Evolutionary conservation across 805 yeast species (phyloP).

Genomic region (Kluyveromyces wickerhamii): DNA sequence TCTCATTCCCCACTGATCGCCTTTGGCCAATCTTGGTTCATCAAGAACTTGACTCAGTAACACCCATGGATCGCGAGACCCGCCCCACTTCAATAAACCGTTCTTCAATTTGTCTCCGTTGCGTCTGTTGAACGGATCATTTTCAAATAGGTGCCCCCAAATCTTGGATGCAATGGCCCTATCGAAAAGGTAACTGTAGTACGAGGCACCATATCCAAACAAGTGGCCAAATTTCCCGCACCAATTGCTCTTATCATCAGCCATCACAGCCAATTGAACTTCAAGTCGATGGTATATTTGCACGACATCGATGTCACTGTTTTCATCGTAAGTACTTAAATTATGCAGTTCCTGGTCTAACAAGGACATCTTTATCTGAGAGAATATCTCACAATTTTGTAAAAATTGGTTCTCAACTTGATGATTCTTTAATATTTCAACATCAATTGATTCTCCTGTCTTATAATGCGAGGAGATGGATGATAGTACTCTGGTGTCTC

Average conservation of each 20-base stretch:
- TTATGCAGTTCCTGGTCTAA: constrained; percentile 75
- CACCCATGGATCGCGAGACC: constrained; percentile 81
- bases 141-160: constrained; percentile 64
- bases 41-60: constrained; percentile 76
- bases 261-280: constrained; percentile 47
- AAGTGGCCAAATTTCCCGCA: constrained; percentile 92
- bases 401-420: constrained; percentile 45
- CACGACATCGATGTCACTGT: constrained; percentile 46
- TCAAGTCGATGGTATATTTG: constrained; percentile 62
- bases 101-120: constrained; percentile 73
- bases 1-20: constrained; percentile 67
- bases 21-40: constrained; percentile 48
- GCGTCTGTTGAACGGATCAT: constrained; percentile 59
- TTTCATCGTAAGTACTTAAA: constrained; percentile 28
- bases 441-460: constrained; percentile 56
- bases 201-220: constrained; percentile 88
- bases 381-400: constrained; percentile 65
- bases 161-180: constrained; percentile 84
- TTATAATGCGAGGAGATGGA: constrained; percentile 60
- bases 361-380: constrained; percentile 85
- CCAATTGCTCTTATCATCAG: constrained; percentile 72
- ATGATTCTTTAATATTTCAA: constrained; percentile 40
- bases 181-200: constrained; percentile 86
- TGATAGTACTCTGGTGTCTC: constrained; percentile 66
- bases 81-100: constrained; percentile 85